Percentiles rank a stretch among this genome's conserved stretches.
Conservation (phyloP, 2,329 filamentous ascomycete genomes). For the Helotiales sp. region DNA sequence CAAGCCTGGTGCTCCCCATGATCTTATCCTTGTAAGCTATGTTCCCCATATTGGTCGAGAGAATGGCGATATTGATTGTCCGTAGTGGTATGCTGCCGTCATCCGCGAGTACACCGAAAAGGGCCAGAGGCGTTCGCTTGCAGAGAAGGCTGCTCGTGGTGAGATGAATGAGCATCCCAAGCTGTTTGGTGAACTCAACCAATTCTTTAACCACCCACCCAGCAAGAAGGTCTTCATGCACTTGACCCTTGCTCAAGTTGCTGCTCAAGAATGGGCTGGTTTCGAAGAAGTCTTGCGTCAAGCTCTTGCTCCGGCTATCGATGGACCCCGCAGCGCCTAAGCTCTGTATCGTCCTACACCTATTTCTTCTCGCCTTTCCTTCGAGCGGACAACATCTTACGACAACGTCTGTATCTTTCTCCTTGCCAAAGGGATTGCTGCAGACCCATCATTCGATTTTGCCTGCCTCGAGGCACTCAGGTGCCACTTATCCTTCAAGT, state of each 20-base stretch:
- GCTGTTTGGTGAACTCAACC: slow-evolving; percentile 45
- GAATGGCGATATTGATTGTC: slow-evolving; percentile 12
- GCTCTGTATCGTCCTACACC: background rate
- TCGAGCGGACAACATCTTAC: background rate
- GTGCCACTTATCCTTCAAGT: background rate
- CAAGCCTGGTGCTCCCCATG: slow-evolving; percentile 48
- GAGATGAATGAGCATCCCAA: slow-evolving; percentile 8
- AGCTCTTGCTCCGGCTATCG: slow-evolving; percentile 23
- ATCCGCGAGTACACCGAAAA: slow-evolving; percentile 53
- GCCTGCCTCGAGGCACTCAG: background rate
- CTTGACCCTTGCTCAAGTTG: slow-evolving; percentile 49
- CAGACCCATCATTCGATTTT: background rate
- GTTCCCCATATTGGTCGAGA: background rate
- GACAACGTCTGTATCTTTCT: background rate
- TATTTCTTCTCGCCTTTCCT: background rate
- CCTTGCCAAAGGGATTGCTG: background rate
- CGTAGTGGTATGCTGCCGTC: slow-evolving; percentile 56
- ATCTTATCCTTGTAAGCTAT: slow-evolving; percentile 54
- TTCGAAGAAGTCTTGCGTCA: slow-evolving; percentile 49
- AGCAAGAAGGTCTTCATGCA: slow-evolving; percentile 32
- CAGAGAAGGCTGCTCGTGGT: slow-evolving; percentile 39
- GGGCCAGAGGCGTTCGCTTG: slow-evolving; percentile 42
- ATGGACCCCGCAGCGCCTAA: background rate
- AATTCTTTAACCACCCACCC: slow-evolving; percentile 45
- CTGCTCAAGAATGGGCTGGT: slow-evolving; percentile 47